A percentile compares a stretch with the other conserved stretches of the same genome.
Conservation (phyloP, 1,284 basidiomycete species). For the Coniophora puteana region DNA sequence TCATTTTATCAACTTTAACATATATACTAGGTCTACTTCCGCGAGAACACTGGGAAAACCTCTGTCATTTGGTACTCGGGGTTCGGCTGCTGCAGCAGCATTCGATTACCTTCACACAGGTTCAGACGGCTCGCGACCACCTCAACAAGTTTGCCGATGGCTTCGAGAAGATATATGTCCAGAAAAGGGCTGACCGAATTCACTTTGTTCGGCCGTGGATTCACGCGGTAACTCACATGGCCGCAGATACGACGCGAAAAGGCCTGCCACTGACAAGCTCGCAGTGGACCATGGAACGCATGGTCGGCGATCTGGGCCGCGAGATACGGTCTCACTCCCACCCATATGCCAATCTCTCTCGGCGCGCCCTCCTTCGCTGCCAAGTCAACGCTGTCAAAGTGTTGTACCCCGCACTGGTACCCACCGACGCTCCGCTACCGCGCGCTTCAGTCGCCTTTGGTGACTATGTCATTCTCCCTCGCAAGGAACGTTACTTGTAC, state of each 20-base stretch:
- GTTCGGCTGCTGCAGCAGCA: background rate
- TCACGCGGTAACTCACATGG: background rate
- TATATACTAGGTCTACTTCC: background rate
- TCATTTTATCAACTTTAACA: too few species aligned
- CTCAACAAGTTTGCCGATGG: background rate
- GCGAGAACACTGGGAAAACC: background rate
- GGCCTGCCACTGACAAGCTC: background rate
- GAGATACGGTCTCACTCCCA: background rate
- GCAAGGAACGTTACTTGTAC: too few species aligned
- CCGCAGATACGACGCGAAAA: background rate
- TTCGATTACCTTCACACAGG: background rate
- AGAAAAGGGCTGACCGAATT: background rate
- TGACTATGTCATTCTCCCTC: background rate
- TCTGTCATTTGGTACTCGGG: background rate
- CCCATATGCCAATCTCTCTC: slow-evolving; percentile 3
- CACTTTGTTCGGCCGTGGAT: background rate
- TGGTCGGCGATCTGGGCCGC: background rate
- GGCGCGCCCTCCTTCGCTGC: background rate
- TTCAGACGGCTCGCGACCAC: background rate
- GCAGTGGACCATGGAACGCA: background rate
- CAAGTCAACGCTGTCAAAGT: background rate
- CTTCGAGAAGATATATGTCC: background rate
- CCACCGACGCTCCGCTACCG: background rate
- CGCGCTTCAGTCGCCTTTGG: background rate
- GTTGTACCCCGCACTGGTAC: background rate